Evolutionary conservation across 495 filamentous ascomycete genomes (phyloP).

Genomic region (Neurospora sp.): DNA sequence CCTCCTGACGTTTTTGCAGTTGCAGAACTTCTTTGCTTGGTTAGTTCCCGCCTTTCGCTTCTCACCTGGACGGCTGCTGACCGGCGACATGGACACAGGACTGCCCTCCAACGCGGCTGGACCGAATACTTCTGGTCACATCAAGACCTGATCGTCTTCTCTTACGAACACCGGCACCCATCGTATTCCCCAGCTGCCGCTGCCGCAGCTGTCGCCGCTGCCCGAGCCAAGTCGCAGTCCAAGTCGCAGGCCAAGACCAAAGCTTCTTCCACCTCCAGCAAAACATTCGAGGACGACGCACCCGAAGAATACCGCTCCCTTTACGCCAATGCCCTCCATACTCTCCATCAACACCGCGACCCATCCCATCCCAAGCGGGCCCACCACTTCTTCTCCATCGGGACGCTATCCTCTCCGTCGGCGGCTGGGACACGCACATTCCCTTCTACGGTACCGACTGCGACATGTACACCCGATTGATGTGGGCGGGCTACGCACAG

Average conservation of each 20-base stretch:
- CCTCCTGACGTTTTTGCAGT: conserved; percentile 49
- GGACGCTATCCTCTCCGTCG: conserved; percentile 38
- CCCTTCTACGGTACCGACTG: conserved; percentile 47
- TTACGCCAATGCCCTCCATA: conserved; percentile 37
- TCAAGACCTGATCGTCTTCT: conserved; percentile 47
- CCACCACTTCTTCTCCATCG: conserved; percentile 44
- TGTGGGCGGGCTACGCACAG: conserved; percentile 43
- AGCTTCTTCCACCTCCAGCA: conserved; percentile 5
- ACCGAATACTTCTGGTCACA: conserved; percentile 51
- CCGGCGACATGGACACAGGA: conserved; percentile 21
- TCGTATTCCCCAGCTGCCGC: not conserved
- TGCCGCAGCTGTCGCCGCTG: not conserved
- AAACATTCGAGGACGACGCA: conserved; percentile 16
- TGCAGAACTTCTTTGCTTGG: conserved; percentile 50
- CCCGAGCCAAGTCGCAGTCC: not conserved
- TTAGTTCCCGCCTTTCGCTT: not conserved
- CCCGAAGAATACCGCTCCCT: conserved; percentile 23
- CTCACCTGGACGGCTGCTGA: not conserved
- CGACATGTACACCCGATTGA: conserved; percentile 38
- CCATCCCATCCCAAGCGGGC: conserved; percentile 33
- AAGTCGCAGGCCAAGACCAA: not conserved
- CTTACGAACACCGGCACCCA: conserved; percentile 21
- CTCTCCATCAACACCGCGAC: conserved; percentile 24
- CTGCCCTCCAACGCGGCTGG: conserved; percentile 34
- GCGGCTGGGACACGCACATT: conserved; percentile 52